Evolutionary conservation across 2,329 filamentous ascomycete species (phyloP).

Genomic region (Penicillium sp.): DNA sequence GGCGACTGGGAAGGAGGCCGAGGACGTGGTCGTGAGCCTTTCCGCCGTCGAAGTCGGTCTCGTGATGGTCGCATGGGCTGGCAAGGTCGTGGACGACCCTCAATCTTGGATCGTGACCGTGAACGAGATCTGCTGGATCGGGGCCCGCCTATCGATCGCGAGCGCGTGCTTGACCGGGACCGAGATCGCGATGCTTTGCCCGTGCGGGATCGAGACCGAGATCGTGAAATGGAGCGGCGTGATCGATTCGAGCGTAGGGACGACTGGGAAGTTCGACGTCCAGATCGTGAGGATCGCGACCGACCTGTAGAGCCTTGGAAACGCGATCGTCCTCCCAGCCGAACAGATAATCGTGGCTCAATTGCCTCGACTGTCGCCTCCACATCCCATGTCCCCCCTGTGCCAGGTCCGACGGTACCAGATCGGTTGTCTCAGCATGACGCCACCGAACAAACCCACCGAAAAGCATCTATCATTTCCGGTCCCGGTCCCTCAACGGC

Average conservation of each 20-base stretch:
- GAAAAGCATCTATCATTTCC: constrained; percentile 33
- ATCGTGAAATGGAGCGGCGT: constrained; percentile 44
- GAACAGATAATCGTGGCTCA: constrained; percentile 38
- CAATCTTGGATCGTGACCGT: constrained; percentile 31
- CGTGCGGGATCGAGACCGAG: constrained; percentile 31
- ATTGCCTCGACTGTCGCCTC: constrained; percentile 34
- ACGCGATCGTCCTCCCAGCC: constrained; percentile 47
- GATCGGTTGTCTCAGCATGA: constrained; percentile 36
- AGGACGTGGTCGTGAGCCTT: constrained; percentile 51
- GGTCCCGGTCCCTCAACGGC: constrained; percentile 21
- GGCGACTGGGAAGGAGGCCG: constrained; percentile 53
- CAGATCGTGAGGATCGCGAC: constrained; percentile 38
- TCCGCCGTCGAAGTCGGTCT: constrained; percentile 52
- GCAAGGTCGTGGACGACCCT: constrained; percentile 46
- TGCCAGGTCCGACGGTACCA: constrained; percentile 22
- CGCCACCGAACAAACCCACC: constrained; percentile 29
- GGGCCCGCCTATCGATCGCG: constrained; percentile 44
- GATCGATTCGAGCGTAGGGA: constrained; percentile 43
- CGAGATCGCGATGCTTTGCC: background rate
- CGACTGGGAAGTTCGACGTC: constrained; percentile 37
- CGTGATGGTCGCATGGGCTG: constrained; percentile 43
- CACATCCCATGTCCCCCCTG: constrained; percentile 17
- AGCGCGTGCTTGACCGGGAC: constrained; percentile 35
- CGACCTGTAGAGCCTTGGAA: constrained; percentile 46
- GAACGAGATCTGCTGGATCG: constrained; percentile 38